Evolutionary conservation across 306 rosid species (phyloP).

Genomic region (Luffa aegyptiaca): DNA sequence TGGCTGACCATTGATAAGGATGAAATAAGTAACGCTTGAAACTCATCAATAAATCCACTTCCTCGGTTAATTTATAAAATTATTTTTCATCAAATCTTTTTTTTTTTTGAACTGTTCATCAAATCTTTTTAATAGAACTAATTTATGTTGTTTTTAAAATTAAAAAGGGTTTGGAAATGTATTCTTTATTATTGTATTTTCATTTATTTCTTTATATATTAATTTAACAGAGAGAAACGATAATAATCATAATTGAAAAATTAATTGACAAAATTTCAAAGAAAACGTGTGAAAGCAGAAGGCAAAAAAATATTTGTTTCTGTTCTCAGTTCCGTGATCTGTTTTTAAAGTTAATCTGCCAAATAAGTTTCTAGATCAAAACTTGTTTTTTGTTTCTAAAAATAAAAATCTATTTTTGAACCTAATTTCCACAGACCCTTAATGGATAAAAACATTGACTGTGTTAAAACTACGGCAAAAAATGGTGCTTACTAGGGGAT

Average conservation of each 20-base stretch:
- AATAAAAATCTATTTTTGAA: too few species aligned
- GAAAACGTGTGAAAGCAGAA: not conserved
- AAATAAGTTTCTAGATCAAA: not conserved
- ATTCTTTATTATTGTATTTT: not conserved
- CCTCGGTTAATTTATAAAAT: too few species aligned
- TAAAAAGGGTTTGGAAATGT: not conserved
- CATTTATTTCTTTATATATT: not conserved
- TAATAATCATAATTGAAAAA: not conserved
- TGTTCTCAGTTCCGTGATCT: not conserved
- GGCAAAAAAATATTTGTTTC: not conserved
- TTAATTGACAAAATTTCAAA: not conserved
- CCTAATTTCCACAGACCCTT: too few species aligned
- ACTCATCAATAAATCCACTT: too few species aligned
- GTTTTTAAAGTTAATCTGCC: not conserved
- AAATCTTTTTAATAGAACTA: not conserved
- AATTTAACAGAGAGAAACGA: not conserved
- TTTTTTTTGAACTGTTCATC: too few species aligned
- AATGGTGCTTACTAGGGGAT: too few species aligned
- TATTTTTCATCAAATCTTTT: too few species aligned
- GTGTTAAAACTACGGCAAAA: too few species aligned
- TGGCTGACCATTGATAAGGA: too few species aligned
- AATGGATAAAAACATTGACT: too few species aligned
- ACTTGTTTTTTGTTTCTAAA: too few species aligned
- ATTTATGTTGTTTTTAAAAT: not conserved
- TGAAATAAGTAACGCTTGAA: too few species aligned